Base-by-base conservation (phyloP, 331 rosid species). In the Stylosanthes scabra region DNA sequence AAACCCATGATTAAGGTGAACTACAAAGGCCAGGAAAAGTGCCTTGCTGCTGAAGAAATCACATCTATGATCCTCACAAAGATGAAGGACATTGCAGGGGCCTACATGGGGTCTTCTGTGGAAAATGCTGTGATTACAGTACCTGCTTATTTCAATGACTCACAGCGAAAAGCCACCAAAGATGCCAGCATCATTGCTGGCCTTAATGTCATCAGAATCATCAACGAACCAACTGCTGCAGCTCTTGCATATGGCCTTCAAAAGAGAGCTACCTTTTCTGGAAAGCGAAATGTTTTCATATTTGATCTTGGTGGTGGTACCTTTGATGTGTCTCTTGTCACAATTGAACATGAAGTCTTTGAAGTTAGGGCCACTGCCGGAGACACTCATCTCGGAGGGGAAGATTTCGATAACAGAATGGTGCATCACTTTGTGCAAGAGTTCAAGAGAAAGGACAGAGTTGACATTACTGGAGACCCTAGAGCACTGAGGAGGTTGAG, bases 191-290 rank as follows among this genome's bases (percentile, higher is more conserved):
- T 8, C 3, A 49, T 72, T 47, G 52, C 52, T 4, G 69, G 77
- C 52, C 69, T 72, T 2, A 61, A 60, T 49, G 49, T 72, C 37
- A 47, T 72, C 41, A 1, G 62, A n/a, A 72, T 72, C 34, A 72
- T 72, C 29, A 72, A 72, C 12, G 77, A 72, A 1, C 77, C 77
- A 0, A 72, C 70, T 0, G 70, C 78, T 2, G 78, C 78, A 4
- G 78, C 78, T 8, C n/a, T 73, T 73, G 78, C 78, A 50, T 73
- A 61, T 62, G 78, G 70, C 8, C 70, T 73, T 40, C n/a, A 61
- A 7, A 73, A 73, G 63, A 50, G 54, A 50, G 3, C 11, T 39
- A 13, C 12, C 13, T 13, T 41, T 12, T 40, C 39, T 20, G 63
- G 15, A 7, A 28, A 61, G 41, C 3, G 68, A 31, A 72, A 72